Evolutionary conservation across 192 early-diverging fungal species (phyloP).

Genomic region (Coemansia sp.): DNA sequence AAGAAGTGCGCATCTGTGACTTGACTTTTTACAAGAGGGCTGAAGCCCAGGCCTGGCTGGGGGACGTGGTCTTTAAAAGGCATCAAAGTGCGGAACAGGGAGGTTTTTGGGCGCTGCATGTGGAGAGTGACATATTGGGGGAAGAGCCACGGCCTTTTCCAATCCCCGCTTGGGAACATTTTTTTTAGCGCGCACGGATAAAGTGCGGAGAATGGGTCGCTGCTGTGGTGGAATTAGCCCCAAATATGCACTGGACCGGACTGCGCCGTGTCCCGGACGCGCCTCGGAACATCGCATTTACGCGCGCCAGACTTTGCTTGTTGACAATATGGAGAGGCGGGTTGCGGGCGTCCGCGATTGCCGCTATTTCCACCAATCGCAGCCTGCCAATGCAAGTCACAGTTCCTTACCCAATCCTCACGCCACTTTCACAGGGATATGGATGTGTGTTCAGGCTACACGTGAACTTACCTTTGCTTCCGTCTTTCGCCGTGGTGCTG

Average conservation of each 20-base stretch:
- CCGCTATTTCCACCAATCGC: slow-evolving; percentile 24
- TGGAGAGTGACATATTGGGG: slow-evolving; percentile 5
- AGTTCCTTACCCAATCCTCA: slow-evolving; percentile 1
- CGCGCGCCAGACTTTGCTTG: too few species aligned
- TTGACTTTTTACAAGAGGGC: slow-evolving; percentile 4
- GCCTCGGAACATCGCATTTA: too few species aligned
- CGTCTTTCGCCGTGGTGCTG: slow-evolving; percentile 5
- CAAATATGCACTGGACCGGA: slow-evolving; percentile 1
- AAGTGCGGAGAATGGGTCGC: slow-evolving; percentile 6
- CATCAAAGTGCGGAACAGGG: too few species aligned
- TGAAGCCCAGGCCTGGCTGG: not conserved
- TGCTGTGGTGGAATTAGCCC: not conserved
- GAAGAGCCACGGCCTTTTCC: too few species aligned
- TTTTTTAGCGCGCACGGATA: not conserved
- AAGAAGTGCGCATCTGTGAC: not conserved
- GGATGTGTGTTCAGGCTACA: not conserved
- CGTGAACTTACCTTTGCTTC: slow-evolving; percentile 15
- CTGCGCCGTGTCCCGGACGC: slow-evolving; percentile 1
- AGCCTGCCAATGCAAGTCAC: not conserved
- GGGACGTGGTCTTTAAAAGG: not conserved
- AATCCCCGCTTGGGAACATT: slow-evolving; percentile 1
- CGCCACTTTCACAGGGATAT: not conserved
- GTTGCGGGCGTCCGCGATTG: slow-evolving; percentile 13
- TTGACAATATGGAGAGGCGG: too few species aligned
- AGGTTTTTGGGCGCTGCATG: not conserved